Evolutionary conservation across 495 filamentous ascomycete genomes (phyloP).

Genomic region (Haplographium delicatum): DNA sequence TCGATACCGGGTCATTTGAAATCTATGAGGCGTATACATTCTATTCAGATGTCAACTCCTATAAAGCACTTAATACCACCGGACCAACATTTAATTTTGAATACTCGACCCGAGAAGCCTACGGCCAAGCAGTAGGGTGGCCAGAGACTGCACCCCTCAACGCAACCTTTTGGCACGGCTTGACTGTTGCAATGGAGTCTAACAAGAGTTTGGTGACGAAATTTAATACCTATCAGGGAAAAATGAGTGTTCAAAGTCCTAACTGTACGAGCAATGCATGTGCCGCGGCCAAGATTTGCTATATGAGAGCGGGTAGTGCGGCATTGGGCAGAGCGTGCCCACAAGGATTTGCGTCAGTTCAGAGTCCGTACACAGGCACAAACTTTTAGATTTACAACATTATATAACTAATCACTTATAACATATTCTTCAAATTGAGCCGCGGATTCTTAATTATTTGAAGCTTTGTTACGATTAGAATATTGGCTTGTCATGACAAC

Average conservation of each 20-base stretch:
- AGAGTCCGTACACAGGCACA: neutral
- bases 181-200: constrained; percentile 54
- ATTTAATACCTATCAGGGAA: constrained; percentile 52
- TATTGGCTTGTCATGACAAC: no score
- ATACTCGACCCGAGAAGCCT: constrained; percentile 51
- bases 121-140: constrained; percentile 39
- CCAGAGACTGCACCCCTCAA: constrained; percentile 36
- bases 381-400: neutral
- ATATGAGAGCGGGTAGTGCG: constrained; percentile 52
- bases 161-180: constrained; percentile 54
- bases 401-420: no score
- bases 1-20: constrained; percentile 51
- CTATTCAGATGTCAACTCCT: constrained; percentile 47
- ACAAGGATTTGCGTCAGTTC: neutral
- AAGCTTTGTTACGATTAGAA: no score
- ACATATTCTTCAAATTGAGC: no score
- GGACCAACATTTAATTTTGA: constrained; percentile 45
- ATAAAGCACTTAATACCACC: constrained; percentile 37
- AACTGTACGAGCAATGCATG: constrained; percentile 47
- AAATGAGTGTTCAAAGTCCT: constrained; percentile 43
- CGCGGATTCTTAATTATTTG: no score
- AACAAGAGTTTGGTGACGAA: constrained; percentile 39
- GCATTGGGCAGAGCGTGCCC: constrained; percentile 34
- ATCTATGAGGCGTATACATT: constrained; percentile 47
- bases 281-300: constrained; percentile 51